Evolutionary conservation across 495 filamentous ascomycete species (phyloP), one percentile per base, ranked within the genome.

Genomic region (Filosporella fistucella): DNA sequence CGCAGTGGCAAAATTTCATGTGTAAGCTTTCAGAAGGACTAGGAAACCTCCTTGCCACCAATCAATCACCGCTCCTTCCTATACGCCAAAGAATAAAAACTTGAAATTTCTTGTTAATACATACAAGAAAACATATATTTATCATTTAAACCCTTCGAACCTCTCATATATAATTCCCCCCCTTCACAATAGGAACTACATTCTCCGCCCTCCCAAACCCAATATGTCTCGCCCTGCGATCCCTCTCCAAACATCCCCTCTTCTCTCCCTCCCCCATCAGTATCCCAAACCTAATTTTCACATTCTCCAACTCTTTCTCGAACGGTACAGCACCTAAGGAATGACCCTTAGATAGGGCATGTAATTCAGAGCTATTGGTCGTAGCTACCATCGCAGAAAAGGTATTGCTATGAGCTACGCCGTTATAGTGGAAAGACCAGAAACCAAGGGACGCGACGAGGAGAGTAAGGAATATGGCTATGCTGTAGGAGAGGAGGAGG

Each of bases 341-440:
- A 30, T 48, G 37, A 14, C 49, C 54, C 16, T 26, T 30, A 7
- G 32, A 26, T 17, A 45, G 1, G 4, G 11, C 32, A 45, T 49
- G 43, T 11, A 57, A 32, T 1, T 37, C 38, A 3, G 4, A 6
- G 29, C 49, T 49, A 16, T 50, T 10, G 1, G 54, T 57, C n/a
- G 54, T 57, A 18, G 20, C 38, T 0, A 57, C 13, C 17, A 57
- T 33, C 11, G 49, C 39, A 26, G 54, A 57, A 40, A 57, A 57
- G 3, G 26, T n/a, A 4, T 37, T 44, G 17, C 18, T 41, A 32
- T 57, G 49, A 9, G 43, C 21, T 14, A 49, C 39, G 1, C 50
- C 50, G 21, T 57, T 54, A 10, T 17, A 32, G 13, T 36, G 34
- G 8, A 56, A 36, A 0, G 49, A 38, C 11, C n/a, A 48, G 21